phyloP scores from a whole-genome alignment of 2,329 filamentous ascomycete species.

The Pseudogymnoascus sp. region DNA sequence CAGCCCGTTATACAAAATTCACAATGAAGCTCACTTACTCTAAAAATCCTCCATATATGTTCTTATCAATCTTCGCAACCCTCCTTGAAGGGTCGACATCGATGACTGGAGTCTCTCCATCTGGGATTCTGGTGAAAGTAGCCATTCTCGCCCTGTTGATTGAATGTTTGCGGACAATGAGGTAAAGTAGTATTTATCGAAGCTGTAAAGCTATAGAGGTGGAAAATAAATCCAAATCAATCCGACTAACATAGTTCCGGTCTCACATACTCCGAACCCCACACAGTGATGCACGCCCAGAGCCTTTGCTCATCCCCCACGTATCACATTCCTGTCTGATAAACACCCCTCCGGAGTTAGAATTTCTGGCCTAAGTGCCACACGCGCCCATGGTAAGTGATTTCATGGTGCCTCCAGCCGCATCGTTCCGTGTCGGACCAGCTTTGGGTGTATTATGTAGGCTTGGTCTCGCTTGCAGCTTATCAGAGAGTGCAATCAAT shows the following conservation, averaged over 20 bases:
- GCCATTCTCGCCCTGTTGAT: conserved; percentile 46
- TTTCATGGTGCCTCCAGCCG: not conserved
- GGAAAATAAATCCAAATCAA: not conserved
- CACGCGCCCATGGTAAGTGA: not conserved
- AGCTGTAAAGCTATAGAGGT: not conserved
- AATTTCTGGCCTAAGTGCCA: not conserved
- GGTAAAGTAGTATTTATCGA: not conserved
- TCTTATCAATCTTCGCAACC: conserved; percentile 59
- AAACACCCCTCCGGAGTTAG: not conserved
- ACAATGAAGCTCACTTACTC: conserved; percentile 50
- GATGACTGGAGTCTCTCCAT: conserved; percentile 56
- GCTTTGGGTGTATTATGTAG: not conserved
- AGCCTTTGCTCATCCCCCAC: not conserved
- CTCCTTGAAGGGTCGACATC: conserved; percentile 58
- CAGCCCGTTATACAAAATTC: not conserved
- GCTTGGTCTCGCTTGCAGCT: not conserved
- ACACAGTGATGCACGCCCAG: not conserved
- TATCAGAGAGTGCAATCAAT: not conserved
- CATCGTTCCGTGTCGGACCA: not conserved
- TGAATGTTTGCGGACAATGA: not conserved
- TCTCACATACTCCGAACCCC: not conserved
- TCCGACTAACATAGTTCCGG: not conserved
- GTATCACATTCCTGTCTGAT: not conserved
- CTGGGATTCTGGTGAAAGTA: conserved; percentile 62
- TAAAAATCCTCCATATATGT: conserved; percentile 78